phyloP scores from a whole-genome alignment of 2,329 filamentous ascomycete genomes.

The Neoscytalidium dimidiatum region DNA sequence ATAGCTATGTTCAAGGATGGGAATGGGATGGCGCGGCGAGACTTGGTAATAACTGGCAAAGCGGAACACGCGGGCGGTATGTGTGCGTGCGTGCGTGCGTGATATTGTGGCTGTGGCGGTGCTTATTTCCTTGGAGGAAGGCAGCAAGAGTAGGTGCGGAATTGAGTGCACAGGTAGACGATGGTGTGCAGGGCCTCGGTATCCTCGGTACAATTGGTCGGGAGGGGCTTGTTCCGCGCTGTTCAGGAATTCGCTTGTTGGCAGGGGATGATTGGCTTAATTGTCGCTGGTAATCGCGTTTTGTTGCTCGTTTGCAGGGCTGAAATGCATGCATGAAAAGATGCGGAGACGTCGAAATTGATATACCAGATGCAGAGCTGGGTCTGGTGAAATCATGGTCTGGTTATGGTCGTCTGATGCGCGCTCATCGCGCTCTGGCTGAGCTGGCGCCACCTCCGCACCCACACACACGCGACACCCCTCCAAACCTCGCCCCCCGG shows the following conservation, averaged over 20 bases:
- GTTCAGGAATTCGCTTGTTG: neutral
- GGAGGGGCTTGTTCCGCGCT: neutral
- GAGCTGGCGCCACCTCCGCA: slow-evolving; percentile 10
- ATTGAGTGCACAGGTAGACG: neutral
- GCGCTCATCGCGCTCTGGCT: neutral
- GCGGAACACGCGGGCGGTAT: neutral
- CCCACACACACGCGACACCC: slow-evolving; percentile 2
- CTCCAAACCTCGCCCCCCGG: neutral
- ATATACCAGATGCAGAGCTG: neutral
- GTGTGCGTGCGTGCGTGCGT: neutral
- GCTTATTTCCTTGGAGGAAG: neutral
- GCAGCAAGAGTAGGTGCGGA: neutral
- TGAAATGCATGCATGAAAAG: neutral
- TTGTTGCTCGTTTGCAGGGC: neutral
- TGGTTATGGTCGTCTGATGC: slow-evolving; percentile 13
- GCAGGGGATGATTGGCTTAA: neutral
- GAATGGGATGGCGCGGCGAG: no score
- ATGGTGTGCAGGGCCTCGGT: neutral
- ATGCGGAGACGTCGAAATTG: neutral
- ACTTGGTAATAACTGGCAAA: neutral
- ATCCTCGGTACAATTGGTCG: slow-evolving; percentile 3
- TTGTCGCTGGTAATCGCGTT: neutral
- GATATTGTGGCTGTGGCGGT: slow-evolving; percentile 8
- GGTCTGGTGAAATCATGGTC: slow-evolving; percentile 6
- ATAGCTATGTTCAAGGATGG: neutral